Evolutionary conservation across 1,284 basidiomycete species (phyloP).

Genomic region (Acaromyces ingoldii): DNA sequence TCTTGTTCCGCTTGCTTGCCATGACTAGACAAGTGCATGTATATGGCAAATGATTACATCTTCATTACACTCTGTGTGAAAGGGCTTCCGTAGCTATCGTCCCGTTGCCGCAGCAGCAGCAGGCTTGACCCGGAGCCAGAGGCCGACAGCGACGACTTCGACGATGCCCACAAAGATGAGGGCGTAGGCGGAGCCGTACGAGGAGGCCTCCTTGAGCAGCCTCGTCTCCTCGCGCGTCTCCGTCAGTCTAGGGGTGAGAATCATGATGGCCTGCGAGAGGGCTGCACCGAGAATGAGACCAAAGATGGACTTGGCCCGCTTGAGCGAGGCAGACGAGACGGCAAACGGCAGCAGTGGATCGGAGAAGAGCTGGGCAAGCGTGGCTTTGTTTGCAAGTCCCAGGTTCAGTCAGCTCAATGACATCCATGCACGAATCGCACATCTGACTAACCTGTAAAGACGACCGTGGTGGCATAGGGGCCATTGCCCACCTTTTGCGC

Average conservation of each 20-base stretch:
- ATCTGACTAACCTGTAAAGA: conserved; percentile 4
- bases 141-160: too few relatives aligned
- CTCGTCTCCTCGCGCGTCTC: too few relatives aligned
- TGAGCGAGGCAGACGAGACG: not conserved
- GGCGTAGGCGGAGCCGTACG: too few relatives aligned
- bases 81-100: too few relatives aligned
- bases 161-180: too few relatives aligned
- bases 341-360: conserved; percentile 3
- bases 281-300: not conserved
- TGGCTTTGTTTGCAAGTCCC: not conserved
- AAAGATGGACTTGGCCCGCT: not conserved
- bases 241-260: not conserved
- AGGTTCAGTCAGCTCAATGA: not conserved
- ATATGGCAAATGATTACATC: too few relatives aligned
- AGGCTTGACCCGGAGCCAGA: too few relatives aligned
- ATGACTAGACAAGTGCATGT: too few relatives aligned
- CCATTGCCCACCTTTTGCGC: not conserved
- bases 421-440: not conserved
- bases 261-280: not conserved
- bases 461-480: conserved; percentile 7
- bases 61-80: too few relatives aligned
- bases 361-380: conserved; percentile 2
- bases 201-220: too few relatives aligned
- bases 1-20: too few relatives aligned
- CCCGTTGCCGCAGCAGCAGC: too few relatives aligned